Base-by-base conservation (phyloP, 768 basidiomycete species). In the Suillus alpinus region DNA sequence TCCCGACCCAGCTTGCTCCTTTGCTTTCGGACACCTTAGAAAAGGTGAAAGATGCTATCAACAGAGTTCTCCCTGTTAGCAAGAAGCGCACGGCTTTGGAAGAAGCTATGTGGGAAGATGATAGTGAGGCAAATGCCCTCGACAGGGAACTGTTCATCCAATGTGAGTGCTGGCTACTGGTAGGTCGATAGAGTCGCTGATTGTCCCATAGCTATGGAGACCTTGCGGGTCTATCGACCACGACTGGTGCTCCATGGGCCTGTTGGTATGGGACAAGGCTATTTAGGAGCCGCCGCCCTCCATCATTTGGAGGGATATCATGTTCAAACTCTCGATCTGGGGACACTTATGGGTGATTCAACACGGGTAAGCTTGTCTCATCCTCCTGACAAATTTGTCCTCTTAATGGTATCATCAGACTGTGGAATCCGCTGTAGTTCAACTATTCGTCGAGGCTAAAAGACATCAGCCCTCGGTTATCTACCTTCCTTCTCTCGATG, bases 281-380 rank as follows among this genome's bases (percentile, higher is more conserved):
- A 92, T 67, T 78, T 98, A 61, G 96, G 93, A 41, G 87, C 95
- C 1, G 97, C 96, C 0, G 86, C 92, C 6, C 75, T 99, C 37
- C 95, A 98, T 76, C 89, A 95, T 71, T 77, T 99, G 20, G 97
- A 99, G 77, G 96, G 97, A 0, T 97, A 92, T 73, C 93, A 98
- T 69, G 83, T 98, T 0, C 97, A 99, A 73, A 94, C 86, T 67
- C 81, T 98, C 57, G 97, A 99, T 70, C 79, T 98, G 18, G 97
- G 93, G 10, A 87, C 86, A 0, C 76, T 99, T 46, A 81, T 98
- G 77, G 83, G 91, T 43, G 96, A 98, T 71, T 91, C 95, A 0
- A 87, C 93, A 1, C 77, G 95, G 70, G 95, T 96, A 62, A 70
- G 91, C 78, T 9, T 41, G 32, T 16, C 37, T 8, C 36, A 20